Conservation (phyloP, 495 filamentous ascomycete genomes). For the Bathelium albidoporum region DNA sequence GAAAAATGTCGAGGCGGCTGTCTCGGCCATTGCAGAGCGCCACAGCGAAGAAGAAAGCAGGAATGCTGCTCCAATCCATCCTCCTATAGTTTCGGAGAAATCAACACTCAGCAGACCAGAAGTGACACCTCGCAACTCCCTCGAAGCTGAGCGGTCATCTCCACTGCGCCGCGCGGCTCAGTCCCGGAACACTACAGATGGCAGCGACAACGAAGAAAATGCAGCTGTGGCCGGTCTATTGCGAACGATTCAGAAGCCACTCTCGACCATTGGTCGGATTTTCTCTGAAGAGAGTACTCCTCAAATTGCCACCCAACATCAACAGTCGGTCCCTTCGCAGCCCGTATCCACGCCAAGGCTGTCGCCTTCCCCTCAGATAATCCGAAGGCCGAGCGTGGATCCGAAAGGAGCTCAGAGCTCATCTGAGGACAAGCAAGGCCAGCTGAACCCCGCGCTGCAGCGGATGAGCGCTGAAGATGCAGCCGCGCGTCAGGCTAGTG, state of each 20-base stretch:
- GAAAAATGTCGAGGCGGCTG: slow-evolving; percentile 84
- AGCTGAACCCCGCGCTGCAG: slow-evolving; percentile 4
- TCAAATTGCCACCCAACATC: slow-evolving; percentile 22
- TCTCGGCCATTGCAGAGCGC: slow-evolving; percentile 90
- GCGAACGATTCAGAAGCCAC: slow-evolving; percentile 79
- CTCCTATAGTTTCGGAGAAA: slow-evolving; percentile 50
- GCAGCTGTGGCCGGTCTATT: slow-evolving; percentile 79
- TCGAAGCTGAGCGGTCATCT: slow-evolving; percentile 44
- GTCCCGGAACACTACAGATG: slow-evolving; percentile 37
- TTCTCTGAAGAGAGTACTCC: slow-evolving; percentile 65
- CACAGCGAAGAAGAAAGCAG: slow-evolving; percentile 44
- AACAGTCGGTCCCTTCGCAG: slow-evolving; percentile 39
- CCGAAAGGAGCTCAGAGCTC: slow-evolving; percentile 26
- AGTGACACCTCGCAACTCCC: slow-evolving; percentile 44
- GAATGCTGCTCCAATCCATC: slow-evolving; percentile 19
- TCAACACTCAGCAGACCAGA: slow-evolving; percentile 44
- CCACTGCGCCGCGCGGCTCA: slow-evolving; percentile 34
- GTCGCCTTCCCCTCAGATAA: slow-evolving; percentile 41
- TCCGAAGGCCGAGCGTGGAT: slow-evolving; percentile 34
- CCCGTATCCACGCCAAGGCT: slow-evolving; percentile 48
- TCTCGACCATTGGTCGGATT: slow-evolving; percentile 93
- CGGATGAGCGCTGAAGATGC: slow-evolving; percentile 69
- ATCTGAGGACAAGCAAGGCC: slow-evolving; percentile 15
- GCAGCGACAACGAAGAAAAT: slow-evolving; percentile 53
- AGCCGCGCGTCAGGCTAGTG: slow-evolving; percentile 86